Base-by-base conservation (phyloP, 768 basidiomycete genomes). In the Amanita rimosa region DNA sequence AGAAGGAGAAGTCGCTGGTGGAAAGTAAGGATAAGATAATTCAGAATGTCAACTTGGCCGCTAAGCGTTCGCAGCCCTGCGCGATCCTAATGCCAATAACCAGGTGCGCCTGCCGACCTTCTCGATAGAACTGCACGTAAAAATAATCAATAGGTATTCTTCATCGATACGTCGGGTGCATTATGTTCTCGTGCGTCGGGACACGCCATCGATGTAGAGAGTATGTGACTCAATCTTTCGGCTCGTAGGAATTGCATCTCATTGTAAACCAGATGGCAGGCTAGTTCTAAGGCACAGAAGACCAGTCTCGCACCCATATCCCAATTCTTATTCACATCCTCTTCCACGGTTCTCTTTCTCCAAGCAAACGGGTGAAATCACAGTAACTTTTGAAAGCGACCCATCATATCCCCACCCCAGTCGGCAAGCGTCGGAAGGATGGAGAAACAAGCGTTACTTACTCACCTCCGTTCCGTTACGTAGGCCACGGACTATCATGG, bases 171-270 rank as follows among this genome's bases (percentile, higher is more conserved):
- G 2, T 75, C 77, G 16, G 88, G 89, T 16, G 79, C 78, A 8
- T 63, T 91, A 36, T 91, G 85, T 60, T 86, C 88, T 7, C 74
- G 83, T 55, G 75, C 78, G 3, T 76, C 87, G 13, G 89, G 89
- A 0, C 87, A 90, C 63, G 89, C 87, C 6, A 67, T 92, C 33
- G 88, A 92, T 56, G 64, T 91, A 31, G 79, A 90, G 71, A 76
- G 87, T 41, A 34, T 42, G 41, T 33, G n/a, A n/a, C n/a, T n/a
- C n/a, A n/a, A 9, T 36, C 19, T n/a, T 26, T 29, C 48, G 2
- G 31, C 9, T 17, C 35, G 2, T 8, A 17, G 39, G 19, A 26
- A 45, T 7, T 36, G 22, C 11, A 13, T 43, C 49, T 36, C 17
- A 49, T 22, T 41, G 48, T 46, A 16, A 35, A 41, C 41, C 53